Evolutionary conservation across 805 yeast genomes (phyloP), one percentile per base, ranked within the genome.

Genomic region (Metschnikowia gruessii): DNA sequence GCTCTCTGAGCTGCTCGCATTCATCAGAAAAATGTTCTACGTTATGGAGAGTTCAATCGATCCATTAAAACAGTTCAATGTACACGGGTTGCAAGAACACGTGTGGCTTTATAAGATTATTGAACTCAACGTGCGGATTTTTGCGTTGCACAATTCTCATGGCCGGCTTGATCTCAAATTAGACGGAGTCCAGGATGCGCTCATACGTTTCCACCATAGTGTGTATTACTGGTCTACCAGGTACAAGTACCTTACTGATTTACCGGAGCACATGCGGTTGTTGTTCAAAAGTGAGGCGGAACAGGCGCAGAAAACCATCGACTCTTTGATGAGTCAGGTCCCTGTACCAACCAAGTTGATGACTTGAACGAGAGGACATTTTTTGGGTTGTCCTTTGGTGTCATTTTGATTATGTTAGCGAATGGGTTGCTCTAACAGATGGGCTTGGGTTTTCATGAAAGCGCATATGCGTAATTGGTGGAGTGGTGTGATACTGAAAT

Each of bases 61-160:
- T 16, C 6, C 22, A 0, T 28, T 42, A 15, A 35, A 28, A 13
- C n/a, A 19, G 2, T 42, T 22, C 35, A 19, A 18, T n/a, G 21
- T n/a, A 3, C 26, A 33, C 3, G 44, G 34, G n/a, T 2, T 11
- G 10, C 32, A 26, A 1, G 38, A 16, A 13, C 5, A 17, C 15
- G 18, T 41, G 12, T 41, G 44, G 44, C 38, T 41, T 4, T 41
- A 15, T 36, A 35, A 42, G 17, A 42, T 42, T 4, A 35, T 42
- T 8, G 45, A 42, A 16, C 40, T 42, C 19, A 42, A 42, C 21
- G 26, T 29, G 17, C 24, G 45, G 35, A 22, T 35, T n/a, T 22
- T 37, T 4, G 35, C 18, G 12, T 16, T 42, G 31, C 22, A 19
- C 22, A 21, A 36, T 15, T 29, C 22, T 1, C 28, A 28, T 4